Evolutionary conservation across 1,284 basidiomycete genomes (phyloP).

Genomic region (Cryptococcus sp.): DNA sequence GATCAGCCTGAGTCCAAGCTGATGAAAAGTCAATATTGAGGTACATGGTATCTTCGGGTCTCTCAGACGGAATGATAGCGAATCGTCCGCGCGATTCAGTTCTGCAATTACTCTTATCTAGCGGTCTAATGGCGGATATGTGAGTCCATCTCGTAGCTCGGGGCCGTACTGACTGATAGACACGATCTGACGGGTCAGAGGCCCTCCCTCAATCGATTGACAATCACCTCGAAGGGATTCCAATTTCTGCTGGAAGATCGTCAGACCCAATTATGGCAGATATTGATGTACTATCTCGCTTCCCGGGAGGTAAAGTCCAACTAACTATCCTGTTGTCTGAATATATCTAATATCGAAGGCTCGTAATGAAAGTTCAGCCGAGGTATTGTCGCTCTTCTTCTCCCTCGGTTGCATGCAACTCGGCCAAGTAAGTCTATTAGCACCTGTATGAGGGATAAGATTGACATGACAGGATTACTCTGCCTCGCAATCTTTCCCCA

Average conservation of each 20-base stretch:
- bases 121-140: slow-evolving; percentile 72
- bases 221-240: slow-evolving; percentile 93
- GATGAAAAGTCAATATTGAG: background rate
- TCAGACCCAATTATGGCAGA: slow-evolving; percentile 97
- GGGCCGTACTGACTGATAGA: slow-evolving; percentile 22
- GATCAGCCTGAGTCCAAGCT: background rate
- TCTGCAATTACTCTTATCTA: slow-evolving; percentile 72
- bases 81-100: slow-evolving; percentile 61
- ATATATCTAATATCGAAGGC: slow-evolving; percentile 53
- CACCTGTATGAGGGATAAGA: no score
- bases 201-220: slow-evolving; percentile 51
- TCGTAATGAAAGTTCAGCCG: slow-evolving; percentile 83
- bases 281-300: slow-evolving; percentile 74
- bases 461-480: slow-evolving; percentile 71
- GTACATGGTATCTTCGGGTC: slow-evolving; percentile 91
- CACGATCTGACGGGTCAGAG: slow-evolving; percentile 17
- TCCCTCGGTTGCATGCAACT: slow-evolving; percentile 93
- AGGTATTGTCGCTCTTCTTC: slow-evolving; percentile 90
- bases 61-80: slow-evolving; percentile 57
- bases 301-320: slow-evolving; percentile 34
- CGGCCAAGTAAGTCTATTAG: slow-evolving; percentile 67
- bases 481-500: slow-evolving; percentile 70
- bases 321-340: background rate
- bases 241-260: slow-evolving; percentile 94
- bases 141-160: slow-evolving; percentile 30